Evolutionary conservation across 352 stramenopile species (phyloP).

Genomic region (Globisporangium nagaii): DNA sequence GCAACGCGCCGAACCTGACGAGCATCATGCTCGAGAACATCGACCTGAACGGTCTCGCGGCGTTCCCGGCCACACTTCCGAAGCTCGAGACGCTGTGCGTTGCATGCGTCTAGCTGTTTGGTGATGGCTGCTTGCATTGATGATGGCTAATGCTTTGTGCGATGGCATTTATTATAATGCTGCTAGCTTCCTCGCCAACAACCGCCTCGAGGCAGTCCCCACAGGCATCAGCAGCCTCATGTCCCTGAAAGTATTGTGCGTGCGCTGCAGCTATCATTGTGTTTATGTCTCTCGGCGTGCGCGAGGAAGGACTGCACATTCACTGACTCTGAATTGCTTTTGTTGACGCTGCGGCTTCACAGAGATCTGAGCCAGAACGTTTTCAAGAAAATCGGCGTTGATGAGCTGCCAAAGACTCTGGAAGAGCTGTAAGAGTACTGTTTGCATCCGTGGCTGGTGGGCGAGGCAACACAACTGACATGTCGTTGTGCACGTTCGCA

Average conservation of each 20-base stretch:
- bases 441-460: background rate
- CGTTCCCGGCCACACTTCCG: slow-evolving; percentile 16
- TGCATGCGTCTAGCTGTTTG: background rate
- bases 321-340: background rate
- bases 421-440: slow-evolving; percentile 11
- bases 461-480: no score
- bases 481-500: background rate
- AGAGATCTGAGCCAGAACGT: slow-evolving; percentile 20
- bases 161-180: background rate
- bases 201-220: slow-evolving; percentile 10
- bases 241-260: slow-evolving; percentile 16
- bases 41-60: slow-evolving; percentile 20
- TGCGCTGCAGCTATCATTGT: background rate
- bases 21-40: slow-evolving; percentile 35
- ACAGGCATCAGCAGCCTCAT: slow-evolving; percentile 14
- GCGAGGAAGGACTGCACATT: no score
- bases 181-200: slow-evolving; percentile 15
- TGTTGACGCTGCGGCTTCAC: background rate
- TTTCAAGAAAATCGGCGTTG: slow-evolving; percentile 12
- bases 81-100: slow-evolving; percentile 28
- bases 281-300: no score
- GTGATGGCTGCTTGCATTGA: background rate
- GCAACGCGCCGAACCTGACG: slow-evolving; percentile 21
- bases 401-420: slow-evolving; percentile 10
- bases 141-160: background rate